Conservation (phyloP, 371 early-diverging fungal species). For the Mucor mucedo region DNA sequence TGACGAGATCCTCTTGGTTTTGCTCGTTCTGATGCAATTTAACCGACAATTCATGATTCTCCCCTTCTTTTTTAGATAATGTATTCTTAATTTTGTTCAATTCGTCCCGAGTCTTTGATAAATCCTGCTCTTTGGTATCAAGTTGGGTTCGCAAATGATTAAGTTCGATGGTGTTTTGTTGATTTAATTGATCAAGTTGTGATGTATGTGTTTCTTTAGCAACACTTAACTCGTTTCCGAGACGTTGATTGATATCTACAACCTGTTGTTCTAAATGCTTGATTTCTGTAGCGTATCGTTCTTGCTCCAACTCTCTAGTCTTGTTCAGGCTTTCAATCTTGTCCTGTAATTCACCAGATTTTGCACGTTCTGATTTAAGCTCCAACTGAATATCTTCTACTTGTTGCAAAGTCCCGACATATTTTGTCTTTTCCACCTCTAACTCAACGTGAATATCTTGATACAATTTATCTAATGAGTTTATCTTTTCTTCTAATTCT, state of each 20-base stretch:
- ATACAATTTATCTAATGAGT: conserved; percentile 3
- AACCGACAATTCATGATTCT: background rate
- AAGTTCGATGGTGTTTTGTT: background rate
- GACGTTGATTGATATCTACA: conserved; percentile 1
- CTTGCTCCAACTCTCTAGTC: conserved; percentile 4
- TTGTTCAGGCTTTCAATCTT: conserved; percentile 7
- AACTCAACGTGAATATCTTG: conserved; percentile 1
- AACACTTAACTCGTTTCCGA: conserved; percentile 3
- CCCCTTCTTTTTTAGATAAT: background rate
- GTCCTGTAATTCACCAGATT: background rate
- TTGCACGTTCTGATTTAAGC: conserved; percentile 7
- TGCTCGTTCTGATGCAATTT: conserved; percentile 2
- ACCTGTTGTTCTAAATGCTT: background rate
- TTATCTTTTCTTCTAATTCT: conserved; percentile 8
- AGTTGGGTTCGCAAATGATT: background rate
- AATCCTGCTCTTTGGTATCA: background rate
- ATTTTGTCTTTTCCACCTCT: conserved; percentile 7
- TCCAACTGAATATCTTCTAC: conserved; percentile 1
- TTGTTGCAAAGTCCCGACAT: conserved; percentile 1
- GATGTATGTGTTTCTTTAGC: conserved; percentile 1
- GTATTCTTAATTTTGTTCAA: background rate
- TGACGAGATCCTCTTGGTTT: conserved; percentile 8
- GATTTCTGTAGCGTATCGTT: background rate
- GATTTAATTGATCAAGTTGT: background rate
- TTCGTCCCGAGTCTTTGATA: background rate